Percentiles rank a stretch among this genome's conserved stretches.
These are phyloP conservation scores for Trichoderma sp. DNA, from an alignment of 2,329 filamentous ascomycete species.

Conservation along the genomic window DNA sequence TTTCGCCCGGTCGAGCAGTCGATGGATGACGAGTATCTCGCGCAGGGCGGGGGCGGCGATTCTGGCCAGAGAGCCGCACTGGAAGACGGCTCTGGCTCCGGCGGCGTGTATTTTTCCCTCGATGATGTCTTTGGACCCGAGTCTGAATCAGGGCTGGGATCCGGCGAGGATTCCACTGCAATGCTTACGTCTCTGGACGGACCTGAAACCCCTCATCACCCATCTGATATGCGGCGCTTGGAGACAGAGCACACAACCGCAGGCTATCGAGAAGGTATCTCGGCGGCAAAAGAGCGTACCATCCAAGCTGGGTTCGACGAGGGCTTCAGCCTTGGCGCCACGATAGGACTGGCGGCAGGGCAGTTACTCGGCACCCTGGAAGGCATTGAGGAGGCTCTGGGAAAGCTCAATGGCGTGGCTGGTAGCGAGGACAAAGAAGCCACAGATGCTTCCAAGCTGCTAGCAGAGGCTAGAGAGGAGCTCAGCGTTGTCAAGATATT, in stretches of 20 bases:
- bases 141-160: slow-evolving; percentile 22
- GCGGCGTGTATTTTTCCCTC: slow-evolving; percentile 30
- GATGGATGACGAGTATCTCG: slow-evolving; percentile 30
- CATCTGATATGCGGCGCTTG: slow-evolving; percentile 69
- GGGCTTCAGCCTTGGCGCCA: slow-evolving; percentile 80
- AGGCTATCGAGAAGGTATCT: slow-evolving; percentile 87
- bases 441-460: slow-evolving; percentile 32
- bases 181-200: neutral
- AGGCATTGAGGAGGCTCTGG: slow-evolving; percentile 58
- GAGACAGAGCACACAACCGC: slow-evolving; percentile 75
- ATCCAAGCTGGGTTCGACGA: slow-evolving; percentile 91
- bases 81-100: slow-evolving; percentile 1
- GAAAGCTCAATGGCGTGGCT: slow-evolving; percentile 22
- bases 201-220: slow-evolving; percentile 34
- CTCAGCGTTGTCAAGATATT: slow-evolving; percentile 64
- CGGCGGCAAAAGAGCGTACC: slow-evolving; percentile 68
- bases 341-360: slow-evolving; percentile 72
- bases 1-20: slow-evolving; percentile 34
- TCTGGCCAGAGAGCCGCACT: neutral
- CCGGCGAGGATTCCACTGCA: neutral
- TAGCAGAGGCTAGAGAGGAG: slow-evolving; percentile 55
- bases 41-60: slow-evolving; percentile 24
- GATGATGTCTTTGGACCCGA: slow-evolving; percentile 40
- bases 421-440: slow-evolving; percentile 24
- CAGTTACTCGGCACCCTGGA: slow-evolving; percentile 75